Percentiles rank a stretch among this genome's conserved stretches.
These are phyloP conservation scores for Aspergillus niger DNA, from an alignment of 2,329 filamentous ascomycete species.

Conservation along the genomic window DNA sequence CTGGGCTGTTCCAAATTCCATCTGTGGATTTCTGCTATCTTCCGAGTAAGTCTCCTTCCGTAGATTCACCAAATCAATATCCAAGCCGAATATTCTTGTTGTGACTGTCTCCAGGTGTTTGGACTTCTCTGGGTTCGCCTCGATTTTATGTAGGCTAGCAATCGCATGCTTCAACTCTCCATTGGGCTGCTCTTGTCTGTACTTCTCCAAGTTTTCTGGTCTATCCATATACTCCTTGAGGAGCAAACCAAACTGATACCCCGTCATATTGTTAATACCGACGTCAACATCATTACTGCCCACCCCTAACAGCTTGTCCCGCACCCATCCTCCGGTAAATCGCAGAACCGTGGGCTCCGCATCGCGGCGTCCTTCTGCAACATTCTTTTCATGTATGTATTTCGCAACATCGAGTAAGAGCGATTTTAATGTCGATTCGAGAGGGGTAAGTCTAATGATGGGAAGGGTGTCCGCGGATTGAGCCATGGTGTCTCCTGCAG, in stretches of 20 bases:
- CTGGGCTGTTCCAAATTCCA: conserved; percentile 89
- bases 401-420: conserved; percentile 80
- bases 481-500: conserved; percentile 26
- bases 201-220: conserved; percentile 44
- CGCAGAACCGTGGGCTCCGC: conserved; percentile 41
- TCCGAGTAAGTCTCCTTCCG: conserved; percentile 87
- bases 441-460: conserved; percentile 63
- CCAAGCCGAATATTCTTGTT: conserved; percentile 78
- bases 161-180: conserved; percentile 64
- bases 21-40: conserved; percentile 84
- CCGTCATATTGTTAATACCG: conserved; percentile 53
- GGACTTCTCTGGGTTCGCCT: conserved; percentile 90
- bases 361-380: conserved; percentile 44
- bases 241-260: conserved; percentile 48
- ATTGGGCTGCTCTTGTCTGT: conserved; percentile 46
- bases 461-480: conserved; percentile 22
- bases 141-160: conserved; percentile 81
- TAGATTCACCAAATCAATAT: conserved; percentile 92
- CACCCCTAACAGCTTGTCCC: conserved; percentile 52
- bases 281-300: conserved; percentile 53
- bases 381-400: conserved; percentile 53
- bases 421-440: conserved; percentile 71
- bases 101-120: conserved; percentile 95
- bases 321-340: conserved; percentile 54
- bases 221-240: conserved; percentile 48